These are phyloP conservation scores for Brassica balearica DNA, from an alignment of 441 rosid species.

Conservation along the genomic window DNA sequence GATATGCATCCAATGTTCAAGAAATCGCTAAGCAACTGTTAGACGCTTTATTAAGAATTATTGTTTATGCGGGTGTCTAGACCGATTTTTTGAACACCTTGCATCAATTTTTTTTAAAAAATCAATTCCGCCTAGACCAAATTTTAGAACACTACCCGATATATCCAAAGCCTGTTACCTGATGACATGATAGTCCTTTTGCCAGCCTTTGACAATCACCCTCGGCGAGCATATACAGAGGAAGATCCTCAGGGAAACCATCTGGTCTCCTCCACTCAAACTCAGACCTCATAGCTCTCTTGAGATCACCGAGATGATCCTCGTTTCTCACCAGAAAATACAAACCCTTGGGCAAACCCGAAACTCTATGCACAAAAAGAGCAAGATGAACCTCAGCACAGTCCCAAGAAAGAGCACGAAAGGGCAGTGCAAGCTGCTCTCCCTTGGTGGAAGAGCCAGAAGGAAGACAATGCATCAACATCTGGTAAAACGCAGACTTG, in stretches of 20 bases:
- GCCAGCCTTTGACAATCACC: slow-evolving; percentile 70
- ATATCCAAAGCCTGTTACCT: slow-evolving; percentile 48
- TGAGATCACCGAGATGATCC: slow-evolving; percentile 71
- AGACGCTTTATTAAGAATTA: not conserved
- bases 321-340: slow-evolving; percentile 85
- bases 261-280: slow-evolving; percentile 84
- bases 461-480: slow-evolving; percentile 83
- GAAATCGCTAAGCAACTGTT: not conserved
- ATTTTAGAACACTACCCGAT: not conserved
- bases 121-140: too few species aligned
- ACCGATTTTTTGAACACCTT: too few species aligned
- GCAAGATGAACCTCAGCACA: slow-evolving; percentile 86
- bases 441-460: slow-evolving; percentile 60
- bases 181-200: slow-evolving; percentile 80
- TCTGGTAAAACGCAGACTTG: slow-evolving; percentile 73
- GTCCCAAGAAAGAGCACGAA: slow-evolving; percentile 84
- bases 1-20: not conserved
- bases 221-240: slow-evolving; percentile 67
- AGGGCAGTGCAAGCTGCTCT: slow-evolving; percentile 67
- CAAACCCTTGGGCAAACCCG: slow-evolving; percentile 71
- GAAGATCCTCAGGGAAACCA: slow-evolving; percentile 75
- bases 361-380: slow-evolving; percentile 81
- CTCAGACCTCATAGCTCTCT: slow-evolving; percentile 55
- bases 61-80: too few species aligned
- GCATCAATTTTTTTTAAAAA: too few species aligned